Conservation (phyloP, 225 moss, liverwort and hornwort species). For the Polytrichum formosum region DNA sequence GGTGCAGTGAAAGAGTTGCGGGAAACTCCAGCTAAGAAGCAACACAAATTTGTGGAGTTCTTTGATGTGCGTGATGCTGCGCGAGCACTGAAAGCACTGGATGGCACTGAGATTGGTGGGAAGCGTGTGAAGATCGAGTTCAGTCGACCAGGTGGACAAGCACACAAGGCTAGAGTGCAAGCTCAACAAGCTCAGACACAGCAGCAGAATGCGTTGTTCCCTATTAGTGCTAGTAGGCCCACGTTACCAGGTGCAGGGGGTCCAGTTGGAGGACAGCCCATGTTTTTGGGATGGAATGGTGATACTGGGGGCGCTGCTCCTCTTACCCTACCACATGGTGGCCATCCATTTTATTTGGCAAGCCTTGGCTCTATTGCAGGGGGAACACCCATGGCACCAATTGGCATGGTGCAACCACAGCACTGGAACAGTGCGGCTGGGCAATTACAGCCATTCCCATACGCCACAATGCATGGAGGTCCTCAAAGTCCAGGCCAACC, state of each 20-base stretch:
- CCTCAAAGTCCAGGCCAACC: slow-evolving; percentile 35
- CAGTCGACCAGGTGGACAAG: slow-evolving; percentile 93
- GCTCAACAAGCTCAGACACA: slow-evolving; percentile 59
- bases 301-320: slow-evolving; percentile 48
- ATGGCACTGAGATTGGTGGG: slow-evolving; percentile 85
- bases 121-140: slow-evolving; percentile 95
- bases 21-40: slow-evolving; percentile 86
- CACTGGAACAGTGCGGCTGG: slow-evolving; percentile 49
- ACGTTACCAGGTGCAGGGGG: slow-evolving; percentile 24
- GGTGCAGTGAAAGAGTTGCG: slow-evolving; percentile 87
- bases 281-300: slow-evolving; percentile 57
- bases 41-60: slow-evolving; percentile 95
- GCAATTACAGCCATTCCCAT: slow-evolving; percentile 42
- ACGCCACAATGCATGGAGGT: slow-evolving; percentile 37
- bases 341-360: slow-evolving; percentile 57
- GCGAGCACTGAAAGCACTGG: slow-evolving; percentile 69
- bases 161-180: slow-evolving; percentile 70
- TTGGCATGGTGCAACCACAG: slow-evolving; percentile 62
- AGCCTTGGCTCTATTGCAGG: slow-evolving; percentile 38
- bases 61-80: slow-evolving; percentile 91
- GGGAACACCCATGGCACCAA: slow-evolving; percentile 49
- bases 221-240: slow-evolving; percentile 28
- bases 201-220: slow-evolving; percentile 20
- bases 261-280: slow-evolving; percentile 53
- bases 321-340: slow-evolving; percentile 48